Evolutionary conservation across 768 basidiomycete genomes (phyloP), one percentile per base, ranked within the genome.

Genomic region (Boletus bicolor): DNA sequence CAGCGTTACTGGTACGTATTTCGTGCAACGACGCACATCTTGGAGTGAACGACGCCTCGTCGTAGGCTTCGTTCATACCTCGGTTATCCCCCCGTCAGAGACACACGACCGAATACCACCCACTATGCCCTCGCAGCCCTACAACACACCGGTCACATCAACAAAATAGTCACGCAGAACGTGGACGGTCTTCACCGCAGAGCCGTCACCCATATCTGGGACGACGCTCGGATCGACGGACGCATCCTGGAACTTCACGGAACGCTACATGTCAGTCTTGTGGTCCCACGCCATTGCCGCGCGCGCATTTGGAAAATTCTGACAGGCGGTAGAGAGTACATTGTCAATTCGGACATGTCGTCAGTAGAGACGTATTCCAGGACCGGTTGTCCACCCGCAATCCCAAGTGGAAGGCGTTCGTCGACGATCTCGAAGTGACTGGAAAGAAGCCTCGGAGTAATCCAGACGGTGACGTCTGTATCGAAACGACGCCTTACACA

Each of bases 181-280:
- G 95, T 98, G n/a, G 96, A 98, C 65, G 94, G 93, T 2, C 81
- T 98, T 7, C 95, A 98, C 65, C 85, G 85, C 49, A 92, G 91
- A 72, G 90, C 92, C 8, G 72, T 89, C 19, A 54, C 71, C 36
- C 72, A 73, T 66, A 77, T 80, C 56, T 74, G 70, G 73, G 72
- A 66, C 57, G 72, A 68, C 50, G 66, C 65, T n/a, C 66, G 61
- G 21, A 66, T 73, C 69, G 47, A 72, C 59, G 50, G 69, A 60
- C 68, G 72, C 26, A 84, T 93, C 43, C 75, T 97, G 24, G 92
- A 96, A 68, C 80, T 98, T 8, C 94, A 98, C 68, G 94, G 94
- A 19, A 91, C 87, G 17, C 71, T 98, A 11, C 89, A 91, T 71
- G 91, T 92, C 59, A 51, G 77, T 70, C 47, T 50, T n/a, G 5